Conservation (phyloP, 2,329 filamentous ascomycete species). For the Xylariaceae sp. region DNA sequence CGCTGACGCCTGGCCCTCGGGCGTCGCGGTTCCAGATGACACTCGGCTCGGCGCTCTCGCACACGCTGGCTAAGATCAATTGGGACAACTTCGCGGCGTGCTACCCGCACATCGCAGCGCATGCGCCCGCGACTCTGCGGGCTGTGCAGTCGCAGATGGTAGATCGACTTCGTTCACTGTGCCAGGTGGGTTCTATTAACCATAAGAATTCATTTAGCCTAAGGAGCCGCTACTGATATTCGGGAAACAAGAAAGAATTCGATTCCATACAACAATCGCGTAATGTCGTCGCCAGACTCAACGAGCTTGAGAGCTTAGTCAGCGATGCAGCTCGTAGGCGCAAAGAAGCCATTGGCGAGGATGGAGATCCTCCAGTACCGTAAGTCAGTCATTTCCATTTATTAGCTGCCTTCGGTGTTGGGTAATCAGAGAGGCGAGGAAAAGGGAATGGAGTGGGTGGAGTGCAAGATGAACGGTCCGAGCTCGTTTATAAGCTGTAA, state of each 20-base stretch:
- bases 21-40: conserved; percentile 52
- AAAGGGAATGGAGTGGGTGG: background rate
- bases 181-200: conserved; percentile 38
- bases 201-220: background rate
- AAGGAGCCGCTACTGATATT: background rate
- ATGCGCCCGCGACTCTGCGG: conserved; percentile 48
- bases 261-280: conserved; percentile 49
- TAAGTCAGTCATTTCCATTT: conserved; percentile 32
- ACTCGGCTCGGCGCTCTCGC: conserved; percentile 48
- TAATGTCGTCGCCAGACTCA: conserved; percentile 53
- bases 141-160: conserved; percentile 58
- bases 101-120: conserved; percentile 55
- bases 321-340: conserved; percentile 45
- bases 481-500: conserved; percentile 20
- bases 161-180: conserved; percentile 50
- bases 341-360: conserved; percentile 31
- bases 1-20: conserved; percentile 52
- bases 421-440: background rate
- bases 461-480: background rate
- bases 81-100: conserved; percentile 57
- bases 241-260: conserved; percentile 48
- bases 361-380: conserved; percentile 39
- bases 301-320: conserved; percentile 55
- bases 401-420: background rate
- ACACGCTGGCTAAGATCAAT: conserved; percentile 52